Conservation (phyloP, 2,329 filamentous ascomycete species). For the Pseudofabraea citricarpa region DNA sequence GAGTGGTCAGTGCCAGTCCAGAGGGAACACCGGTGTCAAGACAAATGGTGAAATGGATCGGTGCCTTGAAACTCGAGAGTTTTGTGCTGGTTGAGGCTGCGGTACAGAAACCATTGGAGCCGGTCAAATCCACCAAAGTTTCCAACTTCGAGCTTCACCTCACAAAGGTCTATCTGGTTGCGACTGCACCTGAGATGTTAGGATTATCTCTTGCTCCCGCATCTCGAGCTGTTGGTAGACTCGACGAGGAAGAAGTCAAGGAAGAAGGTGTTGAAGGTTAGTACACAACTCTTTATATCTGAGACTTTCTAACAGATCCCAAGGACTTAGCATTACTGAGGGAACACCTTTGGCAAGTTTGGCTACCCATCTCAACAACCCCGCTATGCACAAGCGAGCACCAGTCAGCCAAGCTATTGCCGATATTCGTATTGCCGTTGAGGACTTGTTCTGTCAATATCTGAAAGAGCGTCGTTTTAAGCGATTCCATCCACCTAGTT, state of each 20-base stretch:
- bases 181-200: conserved; percentile 53
- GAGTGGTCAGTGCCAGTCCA: conserved; percentile 63
- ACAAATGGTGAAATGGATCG: conserved; percentile 94
- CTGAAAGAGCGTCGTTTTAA: conserved; percentile 71
- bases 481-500: conserved; percentile 82
- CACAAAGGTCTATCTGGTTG: conserved; percentile 75
- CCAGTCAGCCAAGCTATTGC: conserved; percentile 86
- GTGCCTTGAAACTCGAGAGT: conserved; percentile 70
- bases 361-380: conserved; percentile 70
- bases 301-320: conserved; percentile 10
- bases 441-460: conserved; percentile 69
- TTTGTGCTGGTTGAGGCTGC: conserved; percentile 76
- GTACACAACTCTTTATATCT: conserved; percentile 1
- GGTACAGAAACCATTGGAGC: conserved; percentile 77
- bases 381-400: conserved; percentile 85
- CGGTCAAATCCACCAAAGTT: conserved; percentile 82
- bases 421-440: conserved; percentile 36
- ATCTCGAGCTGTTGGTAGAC: conserved; percentile 50
- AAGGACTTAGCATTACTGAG: conserved; percentile 36
- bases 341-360: conserved; percentile 60
- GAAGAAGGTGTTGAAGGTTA: conserved; percentile 37
- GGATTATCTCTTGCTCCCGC: conserved; percentile 53
- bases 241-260: conserved; percentile 52
- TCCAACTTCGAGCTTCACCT: conserved; percentile 83
- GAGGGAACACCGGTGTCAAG: conserved; percentile 63